Percentiles rank a stretch among this genome's conserved stretches.
phyloP scores from a whole-genome alignment of 805 yeast species.

The Candida dajiaensis region DNA sequence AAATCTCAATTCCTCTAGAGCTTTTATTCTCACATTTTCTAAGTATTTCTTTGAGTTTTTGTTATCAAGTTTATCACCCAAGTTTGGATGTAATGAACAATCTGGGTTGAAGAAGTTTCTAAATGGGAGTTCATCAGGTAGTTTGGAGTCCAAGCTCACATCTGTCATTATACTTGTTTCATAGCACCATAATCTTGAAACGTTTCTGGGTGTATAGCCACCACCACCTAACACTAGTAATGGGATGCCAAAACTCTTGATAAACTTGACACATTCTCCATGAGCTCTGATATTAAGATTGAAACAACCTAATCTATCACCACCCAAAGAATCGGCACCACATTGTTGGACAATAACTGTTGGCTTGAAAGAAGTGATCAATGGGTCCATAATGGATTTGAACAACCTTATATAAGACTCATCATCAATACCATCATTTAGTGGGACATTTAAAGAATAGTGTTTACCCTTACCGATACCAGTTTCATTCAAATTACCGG shows the following conservation, averaged over 20 bases:
- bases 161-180: slow-evolving; percentile 87
- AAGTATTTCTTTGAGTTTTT: slow-evolving; percentile 77
- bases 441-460: slow-evolving; percentile 79
- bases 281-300: slow-evolving; percentile 91
- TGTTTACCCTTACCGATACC: slow-evolving; percentile 85
- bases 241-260: slow-evolving; percentile 81
- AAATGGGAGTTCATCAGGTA: slow-evolving; percentile 58
- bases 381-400: slow-evolving; percentile 84
- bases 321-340: slow-evolving; percentile 96
- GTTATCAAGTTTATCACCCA: slow-evolving; percentile 75
- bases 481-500: slow-evolving; percentile 78
- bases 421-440: slow-evolving; percentile 93
- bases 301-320: slow-evolving; percentile 94
- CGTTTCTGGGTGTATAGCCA: slow-evolving; percentile 97
- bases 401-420: slow-evolving; percentile 34
- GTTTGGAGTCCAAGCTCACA: slow-evolving; percentile 62
- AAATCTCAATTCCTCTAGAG: slow-evolving; percentile 74
- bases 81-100: slow-evolving; percentile 73
- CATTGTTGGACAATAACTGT: slow-evolving; percentile 96
- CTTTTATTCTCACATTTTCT: slow-evolving; percentile 67
- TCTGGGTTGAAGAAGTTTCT: slow-evolving; percentile 47
- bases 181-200: slow-evolving; percentile 90
- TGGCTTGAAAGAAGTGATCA: slow-evolving; percentile 88
- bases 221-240: slow-evolving; percentile 96
- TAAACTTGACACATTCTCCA: slow-evolving; percentile 90